These are phyloP conservation scores for Spirogloea muscicola DNA, from an alignment of 139 green algal species.

Conservation along the genomic window DNA sequence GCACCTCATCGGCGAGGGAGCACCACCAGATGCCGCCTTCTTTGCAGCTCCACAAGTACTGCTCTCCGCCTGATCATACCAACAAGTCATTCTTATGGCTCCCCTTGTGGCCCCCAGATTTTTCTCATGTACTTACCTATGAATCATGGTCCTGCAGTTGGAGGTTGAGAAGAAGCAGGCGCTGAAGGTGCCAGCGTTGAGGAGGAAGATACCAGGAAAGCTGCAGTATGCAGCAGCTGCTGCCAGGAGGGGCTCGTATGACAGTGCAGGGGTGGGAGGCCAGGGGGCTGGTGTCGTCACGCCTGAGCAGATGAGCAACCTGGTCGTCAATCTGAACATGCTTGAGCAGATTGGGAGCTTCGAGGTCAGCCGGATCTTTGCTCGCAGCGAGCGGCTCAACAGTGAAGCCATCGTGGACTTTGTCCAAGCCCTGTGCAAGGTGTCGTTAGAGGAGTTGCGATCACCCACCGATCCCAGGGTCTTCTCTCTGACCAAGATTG, in stretches of 20 bases:
- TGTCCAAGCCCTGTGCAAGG: slow-evolving; percentile 72
- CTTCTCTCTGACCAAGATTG: slow-evolving; percentile 90
- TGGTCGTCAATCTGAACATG: slow-evolving; percentile 38
- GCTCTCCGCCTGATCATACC: too few relatives aligned
- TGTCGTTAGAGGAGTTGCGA: slow-evolving; percentile 69
- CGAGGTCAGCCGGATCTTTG: slow-evolving; percentile 59
- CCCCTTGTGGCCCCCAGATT: too few relatives aligned
- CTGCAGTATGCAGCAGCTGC: slow-evolving; percentile 14
- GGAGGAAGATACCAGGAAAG: slow-evolving; percentile 8
- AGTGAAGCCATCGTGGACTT: slow-evolving; percentile 88
- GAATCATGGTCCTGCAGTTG: too few relatives aligned
- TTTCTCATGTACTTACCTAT: too few relatives aligned
- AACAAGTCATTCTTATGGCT: too few relatives aligned
- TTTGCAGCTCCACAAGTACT: slow-evolving; percentile 64
- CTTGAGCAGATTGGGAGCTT: slow-evolving; percentile 45
- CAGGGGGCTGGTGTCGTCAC: slow-evolving; percentile 23
- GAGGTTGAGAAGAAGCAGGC: neutral
- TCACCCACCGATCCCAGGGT: slow-evolving; percentile 67
- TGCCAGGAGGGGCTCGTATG: slow-evolving; percentile 30
- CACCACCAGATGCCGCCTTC: slow-evolving; percentile 74
- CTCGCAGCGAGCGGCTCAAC: slow-evolving; percentile 61
- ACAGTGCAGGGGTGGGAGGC: slow-evolving; percentile 35
- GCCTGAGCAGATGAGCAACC: slow-evolving; percentile 30
- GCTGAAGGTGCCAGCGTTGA: neutral
- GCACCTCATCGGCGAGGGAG: slow-evolving; percentile 75